Base-by-base conservation (phyloP, 176 grass and related monocot species). In the Canna indica region DNA sequence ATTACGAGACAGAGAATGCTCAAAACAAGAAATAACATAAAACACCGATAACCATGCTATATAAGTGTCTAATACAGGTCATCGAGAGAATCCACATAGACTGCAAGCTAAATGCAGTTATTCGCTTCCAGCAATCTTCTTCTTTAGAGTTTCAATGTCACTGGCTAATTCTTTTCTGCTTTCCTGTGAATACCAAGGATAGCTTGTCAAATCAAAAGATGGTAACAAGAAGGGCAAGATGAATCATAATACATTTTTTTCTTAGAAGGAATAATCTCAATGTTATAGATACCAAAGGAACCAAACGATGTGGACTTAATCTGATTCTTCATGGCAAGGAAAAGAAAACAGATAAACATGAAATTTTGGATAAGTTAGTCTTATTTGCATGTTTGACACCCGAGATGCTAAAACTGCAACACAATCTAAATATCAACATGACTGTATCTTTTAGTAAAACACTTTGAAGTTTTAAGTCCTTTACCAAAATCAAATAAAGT, bases 91-190 rank as follows among this genome's bases (percentile, higher is more conserved):
- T n/a, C n/a, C n/a, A n/a, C n/a, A n/a, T 48, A 36, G 13, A 71
- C 65, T 59, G 10, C 30, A 20, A 41, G 53, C 64, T 45, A 77
- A 78, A 8, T 34, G 28, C 77, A 58, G 57, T 31, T 80, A 96
- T 79, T 96, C 91, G 25, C 65, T 58, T 47, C 92, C 92, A 24
- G 92, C 72, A 66, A 96, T 89, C 73, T 85, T 91, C 59, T 91
- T 96, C 92, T 96, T 96, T 58, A 96, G 81, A 64, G 17, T 52
- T 71, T 96, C 92, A 13, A 96, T 87, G 61, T 91, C 88, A 17
- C 39, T 74, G n/a, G 46, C 88, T 68, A 96, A 67, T 44, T 96
- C 92, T 74, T 96, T 96, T 75, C 92, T 88, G 38, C 83, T 91
- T 69, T 96, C 82, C 88, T 91, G 83, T 47, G 68, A 70, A 59